A percentile compares a stretch with the other conserved stretches of the same genome.
phyloP scores from a whole-genome alignment of 2,329 filamentous ascomycete genomes.

The Hypoxylon sp. region DNA sequence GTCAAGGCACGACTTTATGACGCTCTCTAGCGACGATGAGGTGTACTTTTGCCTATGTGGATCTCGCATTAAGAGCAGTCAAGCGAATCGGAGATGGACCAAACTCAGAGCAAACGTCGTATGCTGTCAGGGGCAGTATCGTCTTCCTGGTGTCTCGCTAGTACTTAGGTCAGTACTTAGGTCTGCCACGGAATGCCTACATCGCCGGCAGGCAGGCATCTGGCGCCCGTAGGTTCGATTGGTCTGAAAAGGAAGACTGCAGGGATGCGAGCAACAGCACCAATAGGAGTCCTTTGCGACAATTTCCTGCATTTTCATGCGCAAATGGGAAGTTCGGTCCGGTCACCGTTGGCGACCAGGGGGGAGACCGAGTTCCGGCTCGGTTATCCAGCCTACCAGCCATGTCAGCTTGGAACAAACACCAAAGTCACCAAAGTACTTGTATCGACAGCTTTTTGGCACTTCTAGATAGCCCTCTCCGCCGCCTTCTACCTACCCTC shows the following conservation, averaged over 20 bases:
- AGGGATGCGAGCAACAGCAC: conserved; percentile 29
- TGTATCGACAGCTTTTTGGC: conserved; percentile 3
- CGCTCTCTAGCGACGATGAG: not conserved
- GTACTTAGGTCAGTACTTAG: too few species aligned
- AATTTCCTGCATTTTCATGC: conserved; percentile 25
- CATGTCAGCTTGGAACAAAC: too few species aligned
- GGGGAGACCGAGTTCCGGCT: conserved; percentile 28
- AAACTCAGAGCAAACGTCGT: conserved; percentile 13
- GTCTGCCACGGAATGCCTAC: conserved; percentile 9
- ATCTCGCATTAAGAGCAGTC: not conserved
- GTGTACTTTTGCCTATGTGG: conserved; percentile 7
- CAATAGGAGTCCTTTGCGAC: conserved; percentile 35
- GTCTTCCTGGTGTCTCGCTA: conserved; percentile 7
- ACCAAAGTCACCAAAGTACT: too few species aligned
- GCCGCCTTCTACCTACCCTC: too few species aligned
- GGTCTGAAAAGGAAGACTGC: conserved; percentile 31
- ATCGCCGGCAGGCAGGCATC: too few species aligned
- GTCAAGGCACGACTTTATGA: conserved; percentile 7
- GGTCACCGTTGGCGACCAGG: conserved; percentile 33
- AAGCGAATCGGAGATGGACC: conserved; percentile 8
- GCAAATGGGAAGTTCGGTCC: conserved; percentile 42
- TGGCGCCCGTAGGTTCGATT: conserved; percentile 30
- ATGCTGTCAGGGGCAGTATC: conserved; percentile 14
- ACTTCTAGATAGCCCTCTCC: conserved; percentile 4
- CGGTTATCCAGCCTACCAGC: conserved; percentile 28